Evolutionary conservation across 176 grass and related monocot species (phyloP), one percentile per base, ranked within the genome.

Genomic region (Carex parvula): DNA sequence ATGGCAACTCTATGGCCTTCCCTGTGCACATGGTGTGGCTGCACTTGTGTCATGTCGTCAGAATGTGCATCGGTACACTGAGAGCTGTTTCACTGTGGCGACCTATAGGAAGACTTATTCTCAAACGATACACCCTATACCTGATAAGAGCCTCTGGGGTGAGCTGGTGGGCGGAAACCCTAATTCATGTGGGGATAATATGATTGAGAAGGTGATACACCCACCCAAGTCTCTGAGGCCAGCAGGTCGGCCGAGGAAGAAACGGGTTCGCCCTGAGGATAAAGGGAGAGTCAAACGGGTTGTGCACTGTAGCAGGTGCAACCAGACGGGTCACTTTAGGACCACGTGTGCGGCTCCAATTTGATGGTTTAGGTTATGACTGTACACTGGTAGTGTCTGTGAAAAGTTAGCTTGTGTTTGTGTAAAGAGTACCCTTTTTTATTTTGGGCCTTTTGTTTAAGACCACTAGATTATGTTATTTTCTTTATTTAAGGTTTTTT

Each of bases 241-340:
- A 29, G 86, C 87, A 0, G 96, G 93, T 56, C 84, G 88, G 57
- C 96, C 93, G 0, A 93, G 93, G 86, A 99, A 95, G 92, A 95
- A 89, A 70, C 84, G 96, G 79, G 73, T 92, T 24, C 91, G 93
- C 0, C 84, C 91, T 0, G 96, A 98, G 82, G 96, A 98, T 61
- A 84, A 66, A 9, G 96, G 89, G 3, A 80, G 93, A 52, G 80
- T 92, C 35, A 99, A 99, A 81, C 77, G 93, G 64, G 81, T 95
- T 6, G 93, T 99, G 84, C 96, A 99, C 26, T 99, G 96, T 84
- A 99, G 96, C 59, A 90, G 96, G 12, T 99, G 96, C 86, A 95
- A 99, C 86, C 93, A 99, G 81, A 99, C 91, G 17, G 96, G 96
- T 13, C 96, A 99, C 78, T 99, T 99, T 80, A 93, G 93, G 64